Evolutionary conservation across 306 rosid species (phyloP), one percentile per base, ranked within the genome.

Genomic region (Dryas alaskensis): DNA sequence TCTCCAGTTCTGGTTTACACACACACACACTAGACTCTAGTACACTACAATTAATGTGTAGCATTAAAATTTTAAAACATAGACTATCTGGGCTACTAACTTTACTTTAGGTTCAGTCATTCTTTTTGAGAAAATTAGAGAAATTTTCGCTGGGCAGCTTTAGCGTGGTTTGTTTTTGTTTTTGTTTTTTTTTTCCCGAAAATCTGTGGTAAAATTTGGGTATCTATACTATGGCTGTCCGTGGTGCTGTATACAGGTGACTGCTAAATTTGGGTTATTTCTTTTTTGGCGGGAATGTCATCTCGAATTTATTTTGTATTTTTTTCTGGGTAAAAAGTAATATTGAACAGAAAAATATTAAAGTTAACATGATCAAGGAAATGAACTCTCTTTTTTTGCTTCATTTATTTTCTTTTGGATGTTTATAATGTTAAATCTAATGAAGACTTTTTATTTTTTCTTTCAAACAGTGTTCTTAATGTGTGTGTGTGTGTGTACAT

Each of bases 211-310:
- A 22, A 22, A 22, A 22, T 42, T 31, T 31, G 37, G 37, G 37
- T 31, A 31, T 27, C 31, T 27, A 27, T 27, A 27, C 2, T 61
- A 19, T 16, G 48, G 48, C 8, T 4, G 48, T 45, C 9, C 8
- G 48, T 45, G 48, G 25, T 43, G 42, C 37, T 8, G 7, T 43
- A 13, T 43, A n/a, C 16, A 3, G 51, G 3, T 43, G 50, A 27
- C 16, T 16, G 50, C 40, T 3, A 40, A 31, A 17, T 37, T 14
- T 8, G 39, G 9, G 66, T 10, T 7, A 1, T 3, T 16, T 63
- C 22, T 25, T 58, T 63, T 63, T 63, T 43, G 68, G 68, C 50
- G 50, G 68, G 68, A 40, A 63, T 42, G 68, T n/a, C 10, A 16
- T 48, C 11, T 8, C 22, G 7, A 63, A 42, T 42, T 6, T 39